Evolutionary conservation across 2,329 filamentous ascomycete species (phyloP), one percentile per base, ranked within the genome.

Genomic region (Apiospora aurea): DNA sequence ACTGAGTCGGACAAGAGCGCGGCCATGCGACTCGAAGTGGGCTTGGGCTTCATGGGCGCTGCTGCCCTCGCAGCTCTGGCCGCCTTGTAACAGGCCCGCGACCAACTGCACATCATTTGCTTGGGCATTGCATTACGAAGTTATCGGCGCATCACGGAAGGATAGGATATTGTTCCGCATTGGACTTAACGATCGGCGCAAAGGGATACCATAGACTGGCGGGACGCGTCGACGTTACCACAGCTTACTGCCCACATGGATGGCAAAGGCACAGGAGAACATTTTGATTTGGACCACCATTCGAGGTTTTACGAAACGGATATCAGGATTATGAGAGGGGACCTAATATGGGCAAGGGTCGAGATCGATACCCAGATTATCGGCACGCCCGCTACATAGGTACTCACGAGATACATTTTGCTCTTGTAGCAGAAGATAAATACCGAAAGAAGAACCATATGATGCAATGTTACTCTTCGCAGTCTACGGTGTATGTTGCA

Each of bases 31-130:
- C 74, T 78, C 1, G 78, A 77, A 38, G 24, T 79, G 16, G 75
- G 76, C 14, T 71, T 78, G 51, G 78, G 79, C 10, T 64, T 81
- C 43, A 34, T 80, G 57, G 79, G 80, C 34, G 76, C 72, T 26
- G 70, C 67, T 14, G 76, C 74, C 11, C 74, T 78, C 2, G 79
- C 78, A 5, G 75, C 77, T 66, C 61, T 78, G 2, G 77, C 75
- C 5, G 77, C 75, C 7, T 53, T 80, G 51, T 80, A 77, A 24
- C 14, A 41, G 16, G n/a, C 29, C 13, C 46, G 66, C 41, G 1
- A 6, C 2, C 41, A 21, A 47, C 16, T 41, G 18, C 18, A n/a
- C 29, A 68, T 34, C 46, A 47, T 68, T 68, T 34, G 13, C 10
- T 46, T 41, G n/a, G 8, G 14, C 29, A 64, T 41, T n/a, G 57